These are phyloP conservation scores for Ustilago nuda DNA, from an alignment of 1,284 basidiomycete genomes.

Conservation along the genomic window DNA sequence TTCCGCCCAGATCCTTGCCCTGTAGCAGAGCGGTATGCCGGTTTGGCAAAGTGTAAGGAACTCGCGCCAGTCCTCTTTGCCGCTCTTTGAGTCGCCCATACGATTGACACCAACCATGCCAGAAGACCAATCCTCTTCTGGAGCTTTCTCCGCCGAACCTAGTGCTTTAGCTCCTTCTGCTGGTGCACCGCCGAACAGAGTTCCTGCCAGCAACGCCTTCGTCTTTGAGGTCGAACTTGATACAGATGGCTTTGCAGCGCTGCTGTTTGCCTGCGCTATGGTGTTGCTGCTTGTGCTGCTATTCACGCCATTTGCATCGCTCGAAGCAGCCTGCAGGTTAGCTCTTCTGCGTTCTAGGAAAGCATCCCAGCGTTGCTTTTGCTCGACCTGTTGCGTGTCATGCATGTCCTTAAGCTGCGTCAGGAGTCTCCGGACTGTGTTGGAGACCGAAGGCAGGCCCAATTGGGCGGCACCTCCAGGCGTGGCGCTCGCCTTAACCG, in stretches of 20 bases:
- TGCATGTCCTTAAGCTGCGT: slow-evolving; percentile 86
- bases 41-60: slow-evolving; percentile 82
- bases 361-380: slow-evolving; percentile 85
- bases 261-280: neutral
- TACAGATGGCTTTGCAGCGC: slow-evolving; percentile 8
- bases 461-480: neutral
- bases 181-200: slow-evolving; percentile 25
- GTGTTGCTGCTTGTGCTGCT: slow-evolving; percentile 15
- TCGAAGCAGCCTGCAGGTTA: slow-evolving; percentile 62
- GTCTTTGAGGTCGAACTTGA: slow-evolving; percentile 30
- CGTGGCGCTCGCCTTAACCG: slow-evolving; percentile 20
- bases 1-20: slow-evolving; percentile 87
- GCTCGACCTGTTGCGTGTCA: slow-evolving; percentile 80
- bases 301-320: slow-evolving; percentile 13
- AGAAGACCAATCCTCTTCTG: slow-evolving; percentile 56
- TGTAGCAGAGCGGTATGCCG: slow-evolving; percentile 88
- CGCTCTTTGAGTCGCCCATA: slow-evolving; percentile 77
- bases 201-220: slow-evolving; percentile 29
- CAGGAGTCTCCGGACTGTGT: slow-evolving; percentile 81
- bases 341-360: slow-evolving; percentile 78
- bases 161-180: slow-evolving; percentile 33
- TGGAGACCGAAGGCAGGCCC: slow-evolving; percentile 71
- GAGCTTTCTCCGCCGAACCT: slow-evolving; percentile 38
- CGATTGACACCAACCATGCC: slow-evolving; percentile 86
- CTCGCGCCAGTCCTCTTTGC: slow-evolving; percentile 80